Conservation (phyloP, 257 asterid genomes). For the Solanum microdontum region DNA sequence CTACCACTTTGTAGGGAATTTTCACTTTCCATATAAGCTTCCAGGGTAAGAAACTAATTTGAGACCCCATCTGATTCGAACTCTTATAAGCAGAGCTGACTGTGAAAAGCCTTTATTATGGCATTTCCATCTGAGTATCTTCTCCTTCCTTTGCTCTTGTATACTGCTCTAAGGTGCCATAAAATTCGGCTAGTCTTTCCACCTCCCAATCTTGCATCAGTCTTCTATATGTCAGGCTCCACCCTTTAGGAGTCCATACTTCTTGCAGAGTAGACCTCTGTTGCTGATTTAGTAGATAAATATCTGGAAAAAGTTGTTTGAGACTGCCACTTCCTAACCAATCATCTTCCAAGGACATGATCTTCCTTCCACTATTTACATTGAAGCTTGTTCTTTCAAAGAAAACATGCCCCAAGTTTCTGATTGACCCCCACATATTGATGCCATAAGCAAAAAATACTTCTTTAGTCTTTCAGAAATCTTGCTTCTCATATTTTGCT, state of each 20-base stretch:
- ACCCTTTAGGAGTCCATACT: not conserved
- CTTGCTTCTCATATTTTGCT: too few relatives aligned
- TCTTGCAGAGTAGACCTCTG: not conserved
- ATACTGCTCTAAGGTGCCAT: not conserved
- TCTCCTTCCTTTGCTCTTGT: not conserved
- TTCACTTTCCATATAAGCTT: not conserved
- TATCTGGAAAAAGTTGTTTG: not conserved
- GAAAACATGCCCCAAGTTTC: not conserved
- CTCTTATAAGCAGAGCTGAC: not conserved
- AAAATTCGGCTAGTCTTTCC: not conserved
- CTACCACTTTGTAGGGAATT: not conserved
- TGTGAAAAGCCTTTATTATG: not conserved
- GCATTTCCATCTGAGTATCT: not conserved
- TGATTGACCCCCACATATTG: not conserved
- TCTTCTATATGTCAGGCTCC: not conserved
- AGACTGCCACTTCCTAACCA: not conserved
- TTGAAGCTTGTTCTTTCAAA: not conserved
- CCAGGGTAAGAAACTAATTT: not conserved
- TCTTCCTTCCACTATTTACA: not conserved
- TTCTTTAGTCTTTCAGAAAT: too few relatives aligned
- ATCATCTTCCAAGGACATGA: not conserved
- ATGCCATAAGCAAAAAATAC: not conserved
- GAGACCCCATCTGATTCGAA: not conserved
- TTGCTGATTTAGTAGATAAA: not conserved
- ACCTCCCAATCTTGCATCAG: not conserved